Evolutionary conservation across 805 yeast species (phyloP).

Genomic region (Metschnikowia continentalis): DNA sequence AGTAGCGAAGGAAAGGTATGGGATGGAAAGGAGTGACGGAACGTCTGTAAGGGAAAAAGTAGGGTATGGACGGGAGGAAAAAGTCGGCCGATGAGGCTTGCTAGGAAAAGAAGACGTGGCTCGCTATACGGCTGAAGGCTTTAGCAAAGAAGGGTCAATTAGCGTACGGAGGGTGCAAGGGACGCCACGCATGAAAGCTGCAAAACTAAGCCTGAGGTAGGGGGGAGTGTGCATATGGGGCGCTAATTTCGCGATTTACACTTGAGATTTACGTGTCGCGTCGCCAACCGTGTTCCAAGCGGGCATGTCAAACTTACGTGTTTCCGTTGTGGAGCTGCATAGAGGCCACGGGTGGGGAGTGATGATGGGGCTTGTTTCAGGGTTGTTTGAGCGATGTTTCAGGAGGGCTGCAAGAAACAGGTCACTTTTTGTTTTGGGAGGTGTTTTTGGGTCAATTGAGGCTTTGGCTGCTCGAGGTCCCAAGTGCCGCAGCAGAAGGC

Average conservation of each 20-base stretch:
- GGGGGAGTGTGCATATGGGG: background rate
- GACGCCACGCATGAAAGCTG: background rate
- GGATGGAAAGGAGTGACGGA: background rate
- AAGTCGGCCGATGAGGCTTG: background rate
- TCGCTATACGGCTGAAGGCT: conserved; percentile 3
- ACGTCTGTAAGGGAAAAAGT: background rate
- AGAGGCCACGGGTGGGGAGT: background rate
- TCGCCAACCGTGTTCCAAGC: conserved; percentile 1
- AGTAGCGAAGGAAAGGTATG: background rate
- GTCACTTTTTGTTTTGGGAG: background rate
- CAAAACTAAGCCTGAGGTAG: background rate
- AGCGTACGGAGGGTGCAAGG: background rate
- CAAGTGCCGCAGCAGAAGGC: background rate
- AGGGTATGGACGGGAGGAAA: background rate
- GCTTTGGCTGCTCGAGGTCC: background rate
- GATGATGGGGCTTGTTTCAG: background rate
- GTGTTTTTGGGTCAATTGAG: background rate
- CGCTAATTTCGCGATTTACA: background rate
- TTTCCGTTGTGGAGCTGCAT: background rate
- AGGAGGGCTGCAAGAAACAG: background rate
- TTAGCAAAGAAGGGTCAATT: background rate
- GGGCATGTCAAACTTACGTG: conserved; percentile 1
- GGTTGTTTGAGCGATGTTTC: background rate
- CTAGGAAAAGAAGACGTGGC: conserved; percentile 2
- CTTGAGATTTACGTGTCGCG: conserved; percentile 1